Base-by-base conservation (phyloP, 345 rosid genomes). In the Salix exigua region DNA sequence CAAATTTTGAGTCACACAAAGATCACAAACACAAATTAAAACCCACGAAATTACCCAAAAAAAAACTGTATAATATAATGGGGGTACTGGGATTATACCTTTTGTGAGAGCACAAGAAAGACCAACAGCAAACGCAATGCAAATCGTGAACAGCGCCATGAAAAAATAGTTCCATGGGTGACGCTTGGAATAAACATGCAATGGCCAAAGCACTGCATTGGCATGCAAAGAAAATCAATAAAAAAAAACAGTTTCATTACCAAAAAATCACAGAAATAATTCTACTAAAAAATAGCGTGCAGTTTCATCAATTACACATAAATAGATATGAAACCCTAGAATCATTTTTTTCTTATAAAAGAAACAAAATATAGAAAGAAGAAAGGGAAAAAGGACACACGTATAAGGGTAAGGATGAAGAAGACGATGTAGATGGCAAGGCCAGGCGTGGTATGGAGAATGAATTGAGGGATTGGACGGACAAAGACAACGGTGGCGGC, bases 131-230 rank as follows among this genome's bases (percentile, higher is more conserved):
- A 74, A 74, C 3, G 70, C 70, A 8, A 63, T 1, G 70, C 70
- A 42, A 6, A 74, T 26, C 3, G 77, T 74, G 77, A 74, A 74
- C 8, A 74, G 50, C 37, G 60, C 77, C 7, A 74, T 53, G 19
- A 74, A 58, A 48, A 63, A 35, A 48, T 38, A 74, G 26, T 74
- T 74, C 61, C 64, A 53, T 2, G 77, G 77, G 37, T 74, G 77
- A 26, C 55, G 51, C 70, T 74, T 64, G 26, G 64, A 69, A 26
- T 13, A 64, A 46, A 12, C 35, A 16, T 11, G 26, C 40, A 74
- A 44, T 7, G 70, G 70, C 23, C 38, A 74, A 13, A 74, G 13
- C 48, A 68, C 71, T 68, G 40, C 69, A 38, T 65, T 31, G 17
- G 17, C 1, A 65, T n/a, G 30, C 33, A 6, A 3, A 40, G 31